Evolutionary conservation across 164 flowering plant genomes (phyloP), one percentile per base, ranked within the genome.

Genomic region (Vitis labrusca): DNA sequence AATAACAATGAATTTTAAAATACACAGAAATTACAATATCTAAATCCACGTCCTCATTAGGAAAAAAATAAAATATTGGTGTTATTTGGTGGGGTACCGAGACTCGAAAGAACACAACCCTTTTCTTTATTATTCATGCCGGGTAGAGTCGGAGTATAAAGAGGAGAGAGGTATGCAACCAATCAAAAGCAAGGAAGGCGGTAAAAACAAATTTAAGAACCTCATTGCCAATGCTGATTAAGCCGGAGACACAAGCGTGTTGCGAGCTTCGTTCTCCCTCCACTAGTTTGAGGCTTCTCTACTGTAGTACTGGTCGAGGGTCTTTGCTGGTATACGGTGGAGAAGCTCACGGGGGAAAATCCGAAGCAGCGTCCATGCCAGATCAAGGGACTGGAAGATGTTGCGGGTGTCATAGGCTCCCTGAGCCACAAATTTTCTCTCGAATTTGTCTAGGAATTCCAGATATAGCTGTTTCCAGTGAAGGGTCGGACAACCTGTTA

Each of bases 321-420:
- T 96, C 88, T 96, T 96, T 19, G 97, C 98, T 29, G 98, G 99
- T 50, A 96, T 96, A 78, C 97, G 97, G 73, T 91, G 99, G 63
- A 96, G 97, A 66, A 96, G 98, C 73, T 96, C 98, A 63, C 97
- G 93, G 1, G 98, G 99, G 78, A 93, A 96, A 72, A 96, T 93
- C 2, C 99, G 87, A 54, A 96, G 92, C 70, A 93, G 82, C 1
- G 98, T 92, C 99, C 99, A 96, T 50, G 98, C 99, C 73, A 96
- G 72, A 76, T 96, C 99, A 30, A 96, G 97, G 0, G 98, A 93
- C 74, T 96, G 98, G 89, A 91, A 93, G 67, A 96, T 86, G 80
- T 88, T 91, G 19, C 98, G 87, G n/a, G 97, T 91, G 77, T 94
- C 99, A 52, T 94, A 94, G 14, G 97, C 97, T 64, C 98, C 99